Base-by-base conservation (phyloP, 306 rosid species). In the Castanea sativa region DNA sequence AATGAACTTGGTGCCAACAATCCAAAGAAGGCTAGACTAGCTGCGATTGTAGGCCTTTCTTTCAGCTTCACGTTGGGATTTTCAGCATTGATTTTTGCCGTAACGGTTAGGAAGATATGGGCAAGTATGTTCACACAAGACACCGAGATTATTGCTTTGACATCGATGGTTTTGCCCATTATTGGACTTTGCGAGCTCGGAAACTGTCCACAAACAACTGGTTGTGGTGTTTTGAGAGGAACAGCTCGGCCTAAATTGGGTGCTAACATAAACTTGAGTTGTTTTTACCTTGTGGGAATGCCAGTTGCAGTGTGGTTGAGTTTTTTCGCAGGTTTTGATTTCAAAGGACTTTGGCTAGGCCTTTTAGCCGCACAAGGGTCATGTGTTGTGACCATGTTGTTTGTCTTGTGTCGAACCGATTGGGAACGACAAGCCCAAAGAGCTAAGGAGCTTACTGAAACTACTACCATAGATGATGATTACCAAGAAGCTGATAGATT, bases 211-310 rank as follows among this genome's bases (percentile, higher is more conserved):
- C 99, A 95, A 33, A 95, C 99, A 4, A 91, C 98, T 0, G 88
- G 88, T 8, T 95, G 99, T 25, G 99, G 99, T 0, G 98, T 91
- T n/a, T 55, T 95, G 83, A 83, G 99, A 20, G 99, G 99, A 29
- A 87, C 94, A 0, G 99, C 99, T 0, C 82, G 95, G 85, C 97
- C 99, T 1, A 90, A 86, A 51, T 53, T 95, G 63, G 99, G 98
- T 2, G 99, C 99, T 0, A 91, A 91, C 9, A 89, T 95, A 14
- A 95, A 95, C 14, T 81, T 95, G 76, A 92, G 90, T 5, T 92
- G 99, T 64, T 95, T 95, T 52, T 95, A 95, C 57, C 75, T 92
- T 0, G 96, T 95, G 43, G 99, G 99, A 79, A 92, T 92, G 99
- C 97, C 99, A 0, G 30, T 90, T 1, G 99, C 99, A 0, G 79